Conservation (phyloP, 176 grass and related monocot genomes). For the Eremochloa ophiuroides region DNA sequence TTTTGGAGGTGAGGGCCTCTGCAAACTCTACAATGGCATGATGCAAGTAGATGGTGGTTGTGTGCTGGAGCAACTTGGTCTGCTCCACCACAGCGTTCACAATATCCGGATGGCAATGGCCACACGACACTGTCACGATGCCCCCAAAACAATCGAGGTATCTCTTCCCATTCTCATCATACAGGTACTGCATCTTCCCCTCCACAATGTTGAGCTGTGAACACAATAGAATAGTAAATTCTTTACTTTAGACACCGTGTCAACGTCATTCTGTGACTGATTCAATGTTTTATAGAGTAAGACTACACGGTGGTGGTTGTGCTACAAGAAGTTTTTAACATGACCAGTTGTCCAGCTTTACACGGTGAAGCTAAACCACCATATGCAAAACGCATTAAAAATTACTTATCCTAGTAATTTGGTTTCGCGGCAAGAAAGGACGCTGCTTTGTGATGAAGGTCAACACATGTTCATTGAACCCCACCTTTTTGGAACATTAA, state of each 20-base stretch:
- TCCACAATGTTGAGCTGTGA: slow-evolving; percentile 93
- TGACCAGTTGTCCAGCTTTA: background rate
- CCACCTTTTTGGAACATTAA: background rate
- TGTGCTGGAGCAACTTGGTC: slow-evolving; percentile 93
- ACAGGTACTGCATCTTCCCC: slow-evolving; percentile 96
- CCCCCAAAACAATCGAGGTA: slow-evolving; percentile 94
- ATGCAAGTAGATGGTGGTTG: slow-evolving; percentile 91
- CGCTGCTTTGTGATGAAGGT: background rate
- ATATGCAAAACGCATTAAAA: background rate
- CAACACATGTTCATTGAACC: background rate
- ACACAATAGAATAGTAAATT: background rate
- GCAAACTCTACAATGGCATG: slow-evolving; percentile 92
- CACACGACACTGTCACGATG: slow-evolving; percentile 96
- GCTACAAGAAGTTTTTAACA: background rate
- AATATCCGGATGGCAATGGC: slow-evolving; percentile 89
- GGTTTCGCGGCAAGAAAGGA: background rate
- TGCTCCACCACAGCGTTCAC: slow-evolving; percentile 84
- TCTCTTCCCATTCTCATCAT: slow-evolving; percentile 80
- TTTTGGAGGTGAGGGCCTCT: slow-evolving; percentile 87
- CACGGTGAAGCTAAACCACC: slow-evolving; percentile 1
- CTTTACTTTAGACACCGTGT: background rate
- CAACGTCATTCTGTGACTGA: background rate
- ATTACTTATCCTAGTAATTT: background rate
- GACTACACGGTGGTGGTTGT: background rate
- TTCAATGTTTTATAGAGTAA: background rate